Conservation (phyloP, 1,139 yeast genomes). For the Yarrowia galli region DNA sequence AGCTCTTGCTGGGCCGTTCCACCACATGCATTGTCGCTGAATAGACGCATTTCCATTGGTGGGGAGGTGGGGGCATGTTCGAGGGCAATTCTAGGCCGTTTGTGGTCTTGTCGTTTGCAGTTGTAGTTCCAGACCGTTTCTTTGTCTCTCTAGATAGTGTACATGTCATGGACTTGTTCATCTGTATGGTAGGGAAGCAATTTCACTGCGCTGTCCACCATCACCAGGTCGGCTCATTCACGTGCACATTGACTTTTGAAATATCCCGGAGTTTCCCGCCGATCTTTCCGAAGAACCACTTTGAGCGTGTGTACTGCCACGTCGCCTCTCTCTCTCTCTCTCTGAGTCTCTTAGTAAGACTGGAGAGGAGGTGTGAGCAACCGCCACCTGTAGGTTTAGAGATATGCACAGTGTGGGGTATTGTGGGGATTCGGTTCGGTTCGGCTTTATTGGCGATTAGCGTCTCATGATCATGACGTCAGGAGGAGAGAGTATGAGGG, state of each 20-base stretch:
- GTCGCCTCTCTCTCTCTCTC: not conserved
- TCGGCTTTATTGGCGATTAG: conserved; percentile 17
- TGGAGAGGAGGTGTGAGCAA: not conserved
- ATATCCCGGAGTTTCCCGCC: conserved; percentile 24
- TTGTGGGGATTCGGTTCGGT: conserved; percentile 37
- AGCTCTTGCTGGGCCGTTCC: no score
- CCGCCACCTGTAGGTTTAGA: not conserved
- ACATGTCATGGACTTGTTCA: no score
- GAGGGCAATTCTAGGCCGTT: no score
- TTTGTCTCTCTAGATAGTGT: not conserved
- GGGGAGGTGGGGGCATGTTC: no score
- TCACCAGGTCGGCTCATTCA: not conserved
- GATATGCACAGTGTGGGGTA: conserved; percentile 34
- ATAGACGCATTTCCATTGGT: no score
- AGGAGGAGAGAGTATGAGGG: conserved; percentile 4
- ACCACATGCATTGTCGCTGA: no score
- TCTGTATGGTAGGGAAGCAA: no score
- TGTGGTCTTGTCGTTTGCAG: no score
- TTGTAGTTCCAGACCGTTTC: not conserved
- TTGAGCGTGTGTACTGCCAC: not conserved
- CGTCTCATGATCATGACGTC: conserved; percentile 5
- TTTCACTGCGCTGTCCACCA: no score
- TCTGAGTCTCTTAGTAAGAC: not conserved
- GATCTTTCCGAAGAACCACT: conserved; percentile 6
- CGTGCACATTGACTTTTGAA: not conserved